A percentile compares a stretch with the other conserved stretches of the same genome.
These are phyloP conservation scores for Fraxinus baroniana DNA, from an alignment of 305 asterid genomes.

Conservation along the genomic window DNA sequence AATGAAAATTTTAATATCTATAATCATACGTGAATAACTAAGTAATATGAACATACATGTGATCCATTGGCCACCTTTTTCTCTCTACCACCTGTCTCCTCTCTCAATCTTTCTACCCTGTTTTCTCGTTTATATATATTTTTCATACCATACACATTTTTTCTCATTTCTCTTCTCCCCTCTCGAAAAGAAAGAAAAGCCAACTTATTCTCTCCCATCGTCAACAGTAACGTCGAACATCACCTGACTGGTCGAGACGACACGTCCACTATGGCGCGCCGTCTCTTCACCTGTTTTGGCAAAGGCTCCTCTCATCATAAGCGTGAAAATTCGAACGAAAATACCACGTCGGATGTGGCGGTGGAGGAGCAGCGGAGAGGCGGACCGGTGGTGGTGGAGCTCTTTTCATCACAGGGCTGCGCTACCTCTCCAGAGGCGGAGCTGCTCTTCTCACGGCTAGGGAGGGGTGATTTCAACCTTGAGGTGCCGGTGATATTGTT, in stretches of 20 bases:
- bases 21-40: background rate
- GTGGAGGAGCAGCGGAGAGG: slow-evolving; percentile 62
- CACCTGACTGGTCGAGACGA: slow-evolving; percentile 35
- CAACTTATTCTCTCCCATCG: background rate
- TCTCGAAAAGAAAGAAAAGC: background rate
- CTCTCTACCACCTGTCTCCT: background rate
- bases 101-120: background rate
- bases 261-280: slow-evolving; percentile 63
- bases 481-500: slow-evolving; percentile 61
- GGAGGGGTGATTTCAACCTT: slow-evolving; percentile 73
- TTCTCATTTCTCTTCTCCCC: background rate
- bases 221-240: slow-evolving; percentile 1
- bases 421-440: slow-evolving; percentile 86
- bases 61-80: slow-evolving; percentile 21
- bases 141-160: background rate
- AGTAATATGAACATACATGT: background rate
- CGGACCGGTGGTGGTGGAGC: slow-evolving; percentile 77
- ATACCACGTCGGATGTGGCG: slow-evolving; percentile 44
- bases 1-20: too few species aligned
- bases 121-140: background rate
- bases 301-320: slow-evolving; percentile 26
- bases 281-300: slow-evolving; percentile 74
- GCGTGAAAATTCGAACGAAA: slow-evolving; percentile 11
- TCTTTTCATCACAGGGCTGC: slow-evolving; percentile 94
- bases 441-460: slow-evolving; percentile 75